Base-by-base conservation (phyloP, 805 yeast genomes). In the Dipodascopsis uninucleata region DNA sequence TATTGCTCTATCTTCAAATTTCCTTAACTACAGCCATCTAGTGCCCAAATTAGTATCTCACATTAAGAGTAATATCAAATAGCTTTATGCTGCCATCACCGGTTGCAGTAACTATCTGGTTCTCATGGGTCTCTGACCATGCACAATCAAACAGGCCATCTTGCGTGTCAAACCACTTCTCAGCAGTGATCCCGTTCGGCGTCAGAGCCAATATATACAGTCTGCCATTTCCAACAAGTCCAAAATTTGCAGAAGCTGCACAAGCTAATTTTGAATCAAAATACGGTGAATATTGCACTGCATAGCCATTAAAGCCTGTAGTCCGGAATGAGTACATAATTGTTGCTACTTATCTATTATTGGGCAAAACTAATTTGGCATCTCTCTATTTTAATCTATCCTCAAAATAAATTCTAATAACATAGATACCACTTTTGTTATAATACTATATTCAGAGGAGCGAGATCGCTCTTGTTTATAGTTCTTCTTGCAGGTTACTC, bases 141-240 rank as follows among this genome's bases (percentile, higher is more conserved):
- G 90, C 77, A 1, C 84, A 67, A 58, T 85, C 94, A 58, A 85
- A 88, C 14, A 89, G 69, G 4, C 96, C 95, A 66, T 90, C 98
- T 64, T 90, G 97, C 0, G 97, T 90, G 49, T 87, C 87, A 69
- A 85, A 90, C 44, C 41, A 56, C 53, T 18, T 57, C 45, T 33
- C 52, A 25, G 12, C 75, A 63, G 3, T 72, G 66, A 36, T 58
- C 0, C 97, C 97, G 49, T 71, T 67, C 18, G 78, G 76, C 41
- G 74, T 76, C 36, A 90, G 84, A 38, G 78, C 79, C 20, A 90
- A 68, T 1, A 90, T 71, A 55, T 70, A 81, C 23, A 90, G 68
- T 55, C 85, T 75, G 4, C 98, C 98, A 64, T 90, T 90, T 2
- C 98, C 98, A 2, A 88, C 96, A 3, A 90, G 69, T 1, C 97